A percentile compares a stretch with the other conserved stretches of the same genome.
phyloP scores from a whole-genome alignment of 2,329 filamentous ascomycete species.

The Ophiostoma ips region DNA sequence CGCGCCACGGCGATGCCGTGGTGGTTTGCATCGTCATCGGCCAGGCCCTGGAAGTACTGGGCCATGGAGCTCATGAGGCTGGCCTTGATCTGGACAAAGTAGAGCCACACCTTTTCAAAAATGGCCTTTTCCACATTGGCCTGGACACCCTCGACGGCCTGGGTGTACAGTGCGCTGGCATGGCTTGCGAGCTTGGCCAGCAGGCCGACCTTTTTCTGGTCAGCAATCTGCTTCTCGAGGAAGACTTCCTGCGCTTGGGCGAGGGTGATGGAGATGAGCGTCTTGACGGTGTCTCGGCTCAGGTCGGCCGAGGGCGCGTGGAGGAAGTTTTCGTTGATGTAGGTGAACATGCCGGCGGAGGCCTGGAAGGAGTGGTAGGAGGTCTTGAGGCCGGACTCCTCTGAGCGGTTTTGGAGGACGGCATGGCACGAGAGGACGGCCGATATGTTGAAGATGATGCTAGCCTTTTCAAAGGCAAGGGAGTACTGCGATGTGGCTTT shows the following conservation, averaged over 20 bases:
- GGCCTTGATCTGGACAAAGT: constrained; percentile 71
- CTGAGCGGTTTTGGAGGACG: constrained; percentile 77
- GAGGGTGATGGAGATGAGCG: constrained; percentile 80
- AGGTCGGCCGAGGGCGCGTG: constrained; percentile 94
- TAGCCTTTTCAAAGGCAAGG: constrained; percentile 93
- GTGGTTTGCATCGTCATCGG: constrained; percentile 77
- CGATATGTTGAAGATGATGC: constrained; percentile 98
- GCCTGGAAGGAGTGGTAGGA: constrained; percentile 98
- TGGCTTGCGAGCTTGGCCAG: constrained; percentile 89
- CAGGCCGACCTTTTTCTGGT: constrained; percentile 83
- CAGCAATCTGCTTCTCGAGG: constrained; percentile 84
- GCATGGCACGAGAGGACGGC: constrained; percentile 94
- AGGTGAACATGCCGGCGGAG: constrained; percentile 97
- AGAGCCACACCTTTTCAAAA: constrained; percentile 88
- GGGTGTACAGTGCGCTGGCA: constrained; percentile 72
- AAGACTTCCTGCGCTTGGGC: constrained; percentile 97
- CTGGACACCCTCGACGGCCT: constrained; percentile 79
- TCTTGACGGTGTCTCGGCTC: constrained; percentile 90
- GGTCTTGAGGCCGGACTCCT: constrained; percentile 86
- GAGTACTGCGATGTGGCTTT: constrained; percentile 96
- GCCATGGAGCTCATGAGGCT: constrained; percentile 73
- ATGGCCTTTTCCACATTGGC: constrained; percentile 83
- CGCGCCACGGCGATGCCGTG: constrained; percentile 77
- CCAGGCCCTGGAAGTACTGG: constrained; percentile 84
- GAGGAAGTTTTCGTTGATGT: constrained; percentile 98